phyloP scores from a whole-genome alignment of 2,329 filamentous ascomycete genomes.

The Pyricularia grisea region DNA sequence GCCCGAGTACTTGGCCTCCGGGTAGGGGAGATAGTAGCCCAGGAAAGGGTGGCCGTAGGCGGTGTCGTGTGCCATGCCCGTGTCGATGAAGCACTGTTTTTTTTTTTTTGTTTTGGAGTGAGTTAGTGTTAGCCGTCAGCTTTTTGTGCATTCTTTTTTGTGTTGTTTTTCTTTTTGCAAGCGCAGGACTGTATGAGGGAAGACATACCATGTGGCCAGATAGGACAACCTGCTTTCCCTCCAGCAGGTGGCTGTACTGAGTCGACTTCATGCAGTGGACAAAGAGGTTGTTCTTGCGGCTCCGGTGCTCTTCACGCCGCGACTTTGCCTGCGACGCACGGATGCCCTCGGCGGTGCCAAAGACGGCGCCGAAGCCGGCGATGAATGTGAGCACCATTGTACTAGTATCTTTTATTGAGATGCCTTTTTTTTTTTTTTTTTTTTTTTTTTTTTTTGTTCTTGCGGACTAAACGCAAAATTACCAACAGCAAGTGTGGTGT shows the following conservation, averaged over 20 bases:
- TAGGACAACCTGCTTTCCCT: conserved; percentile 34
- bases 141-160: conserved; percentile 5
- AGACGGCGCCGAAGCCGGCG: conserved; percentile 30
- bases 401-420: background rate
- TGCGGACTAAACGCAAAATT: background rate
- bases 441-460: background rate
- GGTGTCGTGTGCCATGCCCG: conserved; percentile 18
- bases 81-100: conserved; percentile 36
- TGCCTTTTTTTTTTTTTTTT: background rate
- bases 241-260: conserved; percentile 29
- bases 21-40: conserved; percentile 49
- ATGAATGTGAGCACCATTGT: conserved; percentile 22
- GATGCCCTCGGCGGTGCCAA: conserved; percentile 36
- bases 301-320: conserved; percentile 35
- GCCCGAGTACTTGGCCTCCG: conserved; percentile 36
- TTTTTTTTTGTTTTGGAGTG: background rate
- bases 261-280: conserved; percentile 37
- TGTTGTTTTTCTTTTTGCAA: background rate
- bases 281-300: conserved; percentile 35
- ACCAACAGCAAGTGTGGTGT: background rate
- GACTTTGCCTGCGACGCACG: conserved; percentile 34
- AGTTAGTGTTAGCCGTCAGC: conserved; percentile 3
- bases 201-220: conserved; percentile 23
- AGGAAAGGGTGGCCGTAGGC: conserved; percentile 39
- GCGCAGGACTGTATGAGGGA: background rate